Base-by-base conservation (phyloP, 768 basidiomycete species). In the Tephrocybe rancida region DNA sequence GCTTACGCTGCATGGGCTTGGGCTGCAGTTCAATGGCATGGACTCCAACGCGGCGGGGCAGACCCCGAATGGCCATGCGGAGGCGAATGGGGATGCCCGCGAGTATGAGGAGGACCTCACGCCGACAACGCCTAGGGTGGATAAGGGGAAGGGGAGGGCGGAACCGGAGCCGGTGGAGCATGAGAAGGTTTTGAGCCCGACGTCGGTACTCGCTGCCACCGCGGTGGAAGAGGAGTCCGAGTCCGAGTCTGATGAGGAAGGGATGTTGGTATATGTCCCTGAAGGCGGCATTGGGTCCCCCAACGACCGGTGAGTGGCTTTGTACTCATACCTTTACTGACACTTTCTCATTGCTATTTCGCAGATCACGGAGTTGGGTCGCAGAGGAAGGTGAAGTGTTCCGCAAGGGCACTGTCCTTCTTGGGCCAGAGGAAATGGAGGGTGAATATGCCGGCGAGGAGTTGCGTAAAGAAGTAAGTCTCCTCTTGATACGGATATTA, bases 381-480 rank as follows among this genome's bases (percentile, higher is more conserved):
- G 90, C 86, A 50, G 97, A 98, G 67, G 97, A 99, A 67, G 94
- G 94, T 0, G 96, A 98, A 70, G 89, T 98, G 35, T 98, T 98
- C 75, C 78, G 95, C 37, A 95, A 96, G 64, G 94, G 95, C 0
- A 84, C 81, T 9, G 87, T 87, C 3, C 74, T 98, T 18, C 75
- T 92, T 8, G 86, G 87, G 1, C 85, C 84, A 7, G 91, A 89
- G 61, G 92, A 95, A 68, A 90, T 94, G 84, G 93, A 95, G 61
- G 87, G 85, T 0, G 93, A 93, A 61, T 92, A 87, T 63, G 90
- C 84, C 14, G 92, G 94, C 0, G 95, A 98, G 65, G 92, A 94
- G 37, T 73, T 98, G 51, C 83, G 90, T 58, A 85, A 84, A 61
- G 88, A 92, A 79, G 87, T 87, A 54, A 34, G 80, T 65, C 27